Base-by-base conservation (phyloP, 805 yeast species). In the Metschnikowia arizonensis region DNA sequence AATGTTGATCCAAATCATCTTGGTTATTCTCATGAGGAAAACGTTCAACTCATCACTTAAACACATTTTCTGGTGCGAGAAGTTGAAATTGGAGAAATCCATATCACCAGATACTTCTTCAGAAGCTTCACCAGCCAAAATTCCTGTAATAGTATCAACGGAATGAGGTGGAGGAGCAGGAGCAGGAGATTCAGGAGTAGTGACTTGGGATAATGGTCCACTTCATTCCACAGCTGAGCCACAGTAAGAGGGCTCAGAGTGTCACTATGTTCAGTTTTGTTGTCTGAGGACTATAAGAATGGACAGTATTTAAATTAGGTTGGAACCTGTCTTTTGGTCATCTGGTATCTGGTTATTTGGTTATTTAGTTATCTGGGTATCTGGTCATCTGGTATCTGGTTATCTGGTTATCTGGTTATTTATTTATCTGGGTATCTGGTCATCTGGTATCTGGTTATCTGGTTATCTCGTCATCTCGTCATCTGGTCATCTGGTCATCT, bases 21-120 rank as follows among this genome's bases (percentile, higher is more conserved):
- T 56, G 48, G 38, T 56, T 41, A 7, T 45, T 18, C 43, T 19
- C 25, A 61, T 61, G 12, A 76, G 59, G 35, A 68, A 72, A 2
- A 75, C 62, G 45, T 72, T 74, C 45, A 77, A 60, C 53, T 72
- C 74, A 48, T 76, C 74, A 48, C 71, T 72, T 32, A 76, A 57
- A 2, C 72, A 58, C 33, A 69, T 40, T 62, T 63, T 58, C 17
- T 12, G 34, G 10, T 8, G 21, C 23, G 23, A 18, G 8, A 32
- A 32, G 10, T 5, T 24, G 30, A 21, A 10, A 8, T 19, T 37
- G 33, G 21, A 9, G 14, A 34, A 14, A 8, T 10, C 23, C 34
- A 32, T 5, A 14, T 32, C 24, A 24, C 14, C 6, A 2, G 15
- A 1, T 2, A 5, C 21, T 12, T 34, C 17, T 18, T 23, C 23